Evolutionary conservation across 495 filamentous ascomycete species (phyloP).

Genomic region (Lasiosphaeria ovina): DNA sequence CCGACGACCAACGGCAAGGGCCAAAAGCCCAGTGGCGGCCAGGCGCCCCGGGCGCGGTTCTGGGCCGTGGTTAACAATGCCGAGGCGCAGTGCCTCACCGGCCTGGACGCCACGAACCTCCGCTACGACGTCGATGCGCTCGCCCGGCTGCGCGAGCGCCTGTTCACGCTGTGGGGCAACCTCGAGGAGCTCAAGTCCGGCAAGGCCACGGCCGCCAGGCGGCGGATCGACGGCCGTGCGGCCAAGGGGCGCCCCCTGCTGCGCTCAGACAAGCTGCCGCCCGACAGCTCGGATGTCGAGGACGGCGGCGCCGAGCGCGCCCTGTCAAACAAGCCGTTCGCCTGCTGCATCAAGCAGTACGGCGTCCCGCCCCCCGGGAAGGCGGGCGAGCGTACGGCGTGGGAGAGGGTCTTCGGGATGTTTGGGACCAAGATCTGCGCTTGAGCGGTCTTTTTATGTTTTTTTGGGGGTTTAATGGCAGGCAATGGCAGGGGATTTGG

Average conservation of each 20-base stretch:
- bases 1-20: too few species aligned
- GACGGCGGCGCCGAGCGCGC: conserved; percentile 7
- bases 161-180: conserved; percentile 84
- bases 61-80: conserved; percentile 65
- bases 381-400: conserved; percentile 34
- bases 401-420: conserved; percentile 53
- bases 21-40: conserved; percentile 32
- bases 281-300: conserved; percentile 29
- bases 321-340: conserved; percentile 52
- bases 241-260: too few species aligned
- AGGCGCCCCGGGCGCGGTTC: conserved; percentile 37
- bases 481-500: background rate
- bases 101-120: conserved; percentile 67
- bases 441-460: background rate
- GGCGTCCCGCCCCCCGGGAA: conserved; percentile 41
- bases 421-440: conserved; percentile 52
- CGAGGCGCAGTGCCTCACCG: conserved; percentile 64
- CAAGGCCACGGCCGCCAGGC: background rate
- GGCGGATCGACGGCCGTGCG: too few species aligned
- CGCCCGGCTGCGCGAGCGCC: conserved; percentile 58
- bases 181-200: conserved; percentile 65
- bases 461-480: too few species aligned
- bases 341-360: conserved; percentile 63
- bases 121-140: conserved; percentile 47
- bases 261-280: conserved; percentile 14